These are phyloP conservation scores for Cyclocybe cylindracea DNA, from an alignment of 768 basidiomycete species.

Conservation along the genomic window DNA sequence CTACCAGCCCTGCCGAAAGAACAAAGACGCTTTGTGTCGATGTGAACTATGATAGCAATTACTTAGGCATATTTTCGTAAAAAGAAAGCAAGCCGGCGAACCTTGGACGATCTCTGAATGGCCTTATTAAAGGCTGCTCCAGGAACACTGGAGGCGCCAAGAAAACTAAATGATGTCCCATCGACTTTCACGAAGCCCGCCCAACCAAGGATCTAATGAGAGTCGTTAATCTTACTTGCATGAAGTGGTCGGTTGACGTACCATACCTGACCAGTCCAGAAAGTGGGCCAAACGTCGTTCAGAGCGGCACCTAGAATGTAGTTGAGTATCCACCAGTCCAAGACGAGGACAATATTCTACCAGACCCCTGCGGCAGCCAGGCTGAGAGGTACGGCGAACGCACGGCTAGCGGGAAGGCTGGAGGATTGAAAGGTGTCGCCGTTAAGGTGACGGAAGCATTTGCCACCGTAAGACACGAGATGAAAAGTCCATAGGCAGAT, in stretches of 20 bases:
- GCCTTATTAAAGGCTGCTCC: conserved; percentile 46
- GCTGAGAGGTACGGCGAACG: conserved; percentile 66
- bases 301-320: conserved; percentile 33
- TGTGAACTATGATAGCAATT: conserved; percentile 51
- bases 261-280: conserved; percentile 65
- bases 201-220: conserved; percentile 62
- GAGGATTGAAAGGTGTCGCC: conserved; percentile 55
- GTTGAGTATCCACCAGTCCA: conserved; percentile 8
- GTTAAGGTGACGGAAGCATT: conserved; percentile 42
- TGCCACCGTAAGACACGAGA: too few species aligned
- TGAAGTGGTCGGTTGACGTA: neutral
- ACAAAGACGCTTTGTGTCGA: conserved; percentile 67
- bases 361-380: conserved; percentile 63
- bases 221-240: neutral
- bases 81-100: conserved; percentile 21
- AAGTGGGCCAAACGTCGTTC: conserved; percentile 61
- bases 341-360: conserved; percentile 22
- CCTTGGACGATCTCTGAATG: conserved; percentile 55
- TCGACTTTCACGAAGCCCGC: conserved; percentile 66
- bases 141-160: conserved; percentile 55
- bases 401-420: conserved; percentile 65
- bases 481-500: too few species aligned
- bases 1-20: conserved; percentile 62
- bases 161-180: conserved; percentile 51
- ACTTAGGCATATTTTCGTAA: neutral